A percentile compares a stretch with the other conserved stretches of the same genome.
phyloP scores from a whole-genome alignment of 208 protist species.

The Borovskyia barvae region DNA sequence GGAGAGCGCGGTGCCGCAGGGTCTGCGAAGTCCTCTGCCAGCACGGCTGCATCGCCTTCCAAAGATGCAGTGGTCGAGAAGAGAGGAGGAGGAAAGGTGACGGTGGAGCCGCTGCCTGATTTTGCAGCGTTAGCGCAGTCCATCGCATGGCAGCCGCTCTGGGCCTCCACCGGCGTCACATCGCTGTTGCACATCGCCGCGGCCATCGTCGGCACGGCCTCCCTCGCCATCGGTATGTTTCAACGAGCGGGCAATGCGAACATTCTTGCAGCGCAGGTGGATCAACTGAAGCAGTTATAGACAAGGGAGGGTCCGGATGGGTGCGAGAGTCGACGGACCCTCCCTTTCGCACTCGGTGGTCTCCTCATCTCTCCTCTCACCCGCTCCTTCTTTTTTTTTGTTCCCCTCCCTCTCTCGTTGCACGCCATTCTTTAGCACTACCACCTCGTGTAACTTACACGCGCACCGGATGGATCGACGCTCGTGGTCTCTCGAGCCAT shows the following conservation, averaged over 20 bases:
- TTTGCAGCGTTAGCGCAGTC: conserved; percentile 31
- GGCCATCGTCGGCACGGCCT: conserved; percentile 30
- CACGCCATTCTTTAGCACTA: too few relatives aligned
- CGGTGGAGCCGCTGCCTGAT: conserved; percentile 10
- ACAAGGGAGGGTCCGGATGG: too few relatives aligned
- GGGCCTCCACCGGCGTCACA: conserved; percentile 22
- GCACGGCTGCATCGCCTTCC: background rate
- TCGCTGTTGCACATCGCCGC: conserved; percentile 26
- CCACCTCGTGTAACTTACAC: too few relatives aligned
- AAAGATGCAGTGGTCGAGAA: background rate
- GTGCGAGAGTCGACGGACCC: too few relatives aligned
- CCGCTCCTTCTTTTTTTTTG: conserved; percentile 1
- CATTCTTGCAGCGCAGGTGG: conserved; percentile 58
- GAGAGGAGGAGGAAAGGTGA: background rate
- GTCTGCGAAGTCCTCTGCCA: background rate
- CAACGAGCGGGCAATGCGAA: conserved; percentile 74
- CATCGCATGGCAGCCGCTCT: conserved; percentile 29
- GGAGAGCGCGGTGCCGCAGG: background rate
- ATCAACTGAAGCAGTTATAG: conserved; percentile 18
- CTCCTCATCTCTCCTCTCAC: background rate
- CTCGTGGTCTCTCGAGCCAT: too few relatives aligned
- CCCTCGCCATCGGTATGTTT: conserved; percentile 59
- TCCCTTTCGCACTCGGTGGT: too few relatives aligned
- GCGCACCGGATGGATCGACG: too few relatives aligned
- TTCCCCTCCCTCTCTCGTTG: conserved; percentile 5